Evolutionary conservation across 2,329 filamentous ascomycete genomes (phyloP).

Genomic region (Cordyceps cateniannulata): DNA sequence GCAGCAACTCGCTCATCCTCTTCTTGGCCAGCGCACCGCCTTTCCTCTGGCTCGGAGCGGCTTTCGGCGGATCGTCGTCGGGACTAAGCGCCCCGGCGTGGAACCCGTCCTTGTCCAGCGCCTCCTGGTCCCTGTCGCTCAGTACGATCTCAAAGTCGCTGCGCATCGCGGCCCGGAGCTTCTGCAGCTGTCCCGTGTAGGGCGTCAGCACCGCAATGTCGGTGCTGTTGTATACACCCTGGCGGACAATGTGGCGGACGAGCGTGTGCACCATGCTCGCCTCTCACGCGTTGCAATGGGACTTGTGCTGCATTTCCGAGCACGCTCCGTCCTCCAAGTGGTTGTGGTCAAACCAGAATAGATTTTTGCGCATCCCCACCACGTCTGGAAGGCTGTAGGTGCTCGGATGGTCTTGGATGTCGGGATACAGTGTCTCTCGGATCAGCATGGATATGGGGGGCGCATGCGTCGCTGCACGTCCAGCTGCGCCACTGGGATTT

Average conservation of each 20-base stretch:
- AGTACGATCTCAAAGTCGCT: conserved; percentile 54
- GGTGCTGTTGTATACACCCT: conserved; percentile 50
- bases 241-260: conserved; percentile 58
- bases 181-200: conserved; percentile 55
- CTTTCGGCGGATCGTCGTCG: too few species aligned
- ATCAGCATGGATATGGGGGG: conserved; percentile 56
- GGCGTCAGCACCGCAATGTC: too few species aligned
- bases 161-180: conserved; percentile 39
- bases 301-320: conserved; percentile 33
- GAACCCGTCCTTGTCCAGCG: conserved; percentile 33
- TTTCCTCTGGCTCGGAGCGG: too few species aligned
- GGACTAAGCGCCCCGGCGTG: conserved; percentile 17
- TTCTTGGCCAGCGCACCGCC: conserved; percentile 32
- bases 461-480: conserved; percentile 60
- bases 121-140: conserved; percentile 55
- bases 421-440: conserved; percentile 49
- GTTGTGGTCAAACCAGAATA: conserved; percentile 58
- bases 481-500: conserved; percentile 32
- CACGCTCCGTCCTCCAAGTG: conserved; percentile 35
- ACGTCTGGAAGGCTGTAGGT: conserved; percentile 43
- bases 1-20: conserved; percentile 30
- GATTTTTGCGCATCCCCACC: conserved; percentile 42
- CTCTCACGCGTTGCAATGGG: conserved; percentile 53
- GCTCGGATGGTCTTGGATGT: conserved; percentile 53
- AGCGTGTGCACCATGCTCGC: conserved; percentile 56